Evolutionary conservation across 1,284 basidiomycete genomes (phyloP).

Genomic region (Clitocybe nebularis): DNA sequence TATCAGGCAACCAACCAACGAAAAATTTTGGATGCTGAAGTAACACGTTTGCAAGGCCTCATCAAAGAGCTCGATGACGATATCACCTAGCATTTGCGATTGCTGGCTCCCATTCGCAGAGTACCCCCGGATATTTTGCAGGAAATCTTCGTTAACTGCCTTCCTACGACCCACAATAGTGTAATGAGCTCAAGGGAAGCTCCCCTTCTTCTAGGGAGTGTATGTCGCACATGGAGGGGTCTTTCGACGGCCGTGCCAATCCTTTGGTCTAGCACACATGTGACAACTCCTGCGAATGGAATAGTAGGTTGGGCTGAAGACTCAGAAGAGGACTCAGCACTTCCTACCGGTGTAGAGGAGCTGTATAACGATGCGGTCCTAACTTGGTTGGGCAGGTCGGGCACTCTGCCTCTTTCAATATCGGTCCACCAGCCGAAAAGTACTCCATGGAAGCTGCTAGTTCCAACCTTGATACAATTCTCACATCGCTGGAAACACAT

Average conservation of each 20-base stretch:
- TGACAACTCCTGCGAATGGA: too few species aligned
- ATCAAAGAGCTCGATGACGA: background rate
- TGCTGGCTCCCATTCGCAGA: background rate
- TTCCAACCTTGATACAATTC: background rate
- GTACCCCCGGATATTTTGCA: background rate
- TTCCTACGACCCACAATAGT: background rate
- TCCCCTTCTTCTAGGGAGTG: background rate
- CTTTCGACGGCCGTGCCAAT: background rate
- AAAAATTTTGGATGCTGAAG: background rate
- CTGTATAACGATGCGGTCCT: too few species aligned
- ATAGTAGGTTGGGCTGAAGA: too few species aligned
- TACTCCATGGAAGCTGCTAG: background rate
- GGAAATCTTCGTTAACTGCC: background rate
- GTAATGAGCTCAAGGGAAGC: background rate
- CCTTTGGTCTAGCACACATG: background rate
- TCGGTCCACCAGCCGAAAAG: background rate
- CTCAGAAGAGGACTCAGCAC: too few species aligned
- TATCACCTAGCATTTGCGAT: background rate
- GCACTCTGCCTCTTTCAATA: background rate
- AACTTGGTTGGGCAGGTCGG: background rate
- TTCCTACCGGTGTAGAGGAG: too few species aligned
- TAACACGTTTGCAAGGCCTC: background rate
- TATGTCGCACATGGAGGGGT: background rate
- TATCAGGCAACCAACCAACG: background rate
- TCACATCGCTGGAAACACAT: background rate